Base-by-base conservation (phyloP, 2,329 filamentous ascomycete genomes). In the Sclerotinia borealis region DNA sequence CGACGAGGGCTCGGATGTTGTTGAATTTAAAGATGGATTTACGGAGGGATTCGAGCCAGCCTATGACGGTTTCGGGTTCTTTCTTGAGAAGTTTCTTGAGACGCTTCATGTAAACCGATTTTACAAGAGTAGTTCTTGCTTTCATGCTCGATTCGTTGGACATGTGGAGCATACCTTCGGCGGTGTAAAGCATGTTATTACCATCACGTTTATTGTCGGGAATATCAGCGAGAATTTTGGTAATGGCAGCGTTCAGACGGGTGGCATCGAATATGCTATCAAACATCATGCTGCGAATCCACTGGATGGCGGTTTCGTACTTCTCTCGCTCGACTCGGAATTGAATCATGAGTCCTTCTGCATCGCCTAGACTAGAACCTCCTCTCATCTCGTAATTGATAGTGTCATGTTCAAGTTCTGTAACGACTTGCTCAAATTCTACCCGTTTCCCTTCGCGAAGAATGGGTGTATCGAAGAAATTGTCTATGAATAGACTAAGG, bases 401-500 rank as follows among this genome's bases (percentile, higher is more conserved):
- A 0, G 95, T 98, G 70, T 98, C 93, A 72, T 89, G 86, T 76
- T 99, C 95, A 4, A 99, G 82, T 73, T 93, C 87, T 73, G 92
- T 91, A 50, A 98, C 92, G 3, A 98, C 91, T 66, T 96, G 85
- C 74, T 98, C 95, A 71, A 98, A 99, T 54, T 89, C 87, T 36
- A 99, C 79, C 29, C 83, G 84, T 73, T 91, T 82, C 49, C 91
- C 92, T 70, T 92, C 83, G 36, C 88, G 86, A 71, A 83, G 81
- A 65, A 99, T 88, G 2, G 93, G 95, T 0, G 92, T 92, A 73
- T 92, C 93, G 81, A 98, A 99, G 79, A 98, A 96, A 72, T 93
- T 95, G 73, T 93, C 91, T 36, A 87, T 87, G 72, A 96, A 98
- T 47, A 98, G 82, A 3, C 88, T 83, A 54, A 98, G 80, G 27